Evolutionary conservation across 2,329 filamentous ascomycete species (phyloP).

Genomic region (Pseudohalonectria lignicola): DNA sequence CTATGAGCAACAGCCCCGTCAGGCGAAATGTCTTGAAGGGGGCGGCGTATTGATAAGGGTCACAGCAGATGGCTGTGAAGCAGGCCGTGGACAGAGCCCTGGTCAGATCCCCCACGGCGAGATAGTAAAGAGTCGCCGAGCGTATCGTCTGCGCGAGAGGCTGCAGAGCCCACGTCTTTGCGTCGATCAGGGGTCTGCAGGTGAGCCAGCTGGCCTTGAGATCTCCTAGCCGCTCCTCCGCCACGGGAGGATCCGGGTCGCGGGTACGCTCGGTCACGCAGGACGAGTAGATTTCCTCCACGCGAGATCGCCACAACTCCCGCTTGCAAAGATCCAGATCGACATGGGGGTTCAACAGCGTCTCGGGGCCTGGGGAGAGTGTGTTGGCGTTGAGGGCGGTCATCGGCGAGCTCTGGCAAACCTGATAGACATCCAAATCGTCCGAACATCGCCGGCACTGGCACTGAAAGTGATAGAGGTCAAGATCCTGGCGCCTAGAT

Average conservation of each 20-base stretch:
- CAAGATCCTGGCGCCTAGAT: constrained; percentile 29
- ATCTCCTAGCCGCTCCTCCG: constrained; percentile 8
- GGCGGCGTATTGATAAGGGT: constrained; percentile 37
- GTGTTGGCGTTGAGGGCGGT: constrained; percentile 32
- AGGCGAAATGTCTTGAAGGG: constrained; percentile 39
- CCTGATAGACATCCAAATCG: constrained; percentile 43
- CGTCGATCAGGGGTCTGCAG: constrained; percentile 24
- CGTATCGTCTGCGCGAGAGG: constrained; percentile 34
- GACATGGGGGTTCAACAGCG: constrained; percentile 19
- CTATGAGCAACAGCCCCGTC: constrained; percentile 38
- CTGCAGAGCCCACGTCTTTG: constrained; percentile 34
- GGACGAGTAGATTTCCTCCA: constrained; percentile 19
- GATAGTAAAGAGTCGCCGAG: constrained; percentile 31
- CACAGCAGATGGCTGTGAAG: constrained; percentile 33
- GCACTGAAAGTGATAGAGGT: constrained; percentile 42
- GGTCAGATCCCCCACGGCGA: constrained; percentile 27
- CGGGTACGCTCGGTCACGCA: constrained; percentile 11
- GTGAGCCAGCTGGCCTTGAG: constrained; percentile 23
- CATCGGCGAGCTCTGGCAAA: constrained; percentile 28
- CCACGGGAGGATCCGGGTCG: constrained; percentile 4
- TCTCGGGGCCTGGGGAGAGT: constrained; percentile 27
- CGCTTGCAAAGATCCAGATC: constrained; percentile 15
- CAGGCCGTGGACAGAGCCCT: constrained; percentile 34
- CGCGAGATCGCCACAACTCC: constrained; percentile 8
- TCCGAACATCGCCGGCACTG: constrained; percentile 35